Evolutionary conservation across 805 yeast genomes (phyloP).

Genomic region (Kodamaea neixiangensis): DNA sequence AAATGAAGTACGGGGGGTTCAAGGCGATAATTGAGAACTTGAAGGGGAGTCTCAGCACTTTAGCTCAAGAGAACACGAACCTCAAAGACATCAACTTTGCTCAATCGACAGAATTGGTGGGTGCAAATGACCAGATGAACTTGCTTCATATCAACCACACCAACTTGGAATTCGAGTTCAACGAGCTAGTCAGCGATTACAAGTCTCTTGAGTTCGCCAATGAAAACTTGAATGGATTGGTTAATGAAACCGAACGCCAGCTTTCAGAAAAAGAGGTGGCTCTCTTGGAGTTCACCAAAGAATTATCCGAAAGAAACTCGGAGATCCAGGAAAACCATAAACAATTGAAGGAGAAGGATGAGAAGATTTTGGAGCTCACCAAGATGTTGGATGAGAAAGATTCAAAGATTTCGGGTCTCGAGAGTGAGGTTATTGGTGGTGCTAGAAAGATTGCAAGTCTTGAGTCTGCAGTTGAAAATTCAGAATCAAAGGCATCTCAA

Average conservation of each 20-base stretch:
- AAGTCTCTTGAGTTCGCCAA: constrained; percentile 3
- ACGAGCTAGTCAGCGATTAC: constrained; percentile 8
- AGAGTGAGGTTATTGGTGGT: background rate
- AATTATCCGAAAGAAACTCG: constrained; percentile 7
- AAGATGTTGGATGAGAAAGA: constrained; percentile 10
- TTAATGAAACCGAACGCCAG: constrained; percentile 7
- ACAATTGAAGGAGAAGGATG: constrained; percentile 1
- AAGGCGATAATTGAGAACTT: constrained; percentile 7
- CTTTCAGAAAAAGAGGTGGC: constrained; percentile 13
- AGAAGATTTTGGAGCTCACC: constrained; percentile 7
- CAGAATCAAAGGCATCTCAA: background rate
- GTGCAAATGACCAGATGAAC: constrained; percentile 12
- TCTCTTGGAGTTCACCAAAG: constrained; percentile 13
- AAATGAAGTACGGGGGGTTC: constrained; percentile 11
- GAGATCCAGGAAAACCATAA: constrained; percentile 7
- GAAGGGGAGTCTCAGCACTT: background rate
- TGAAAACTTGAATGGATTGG: constrained; percentile 5
- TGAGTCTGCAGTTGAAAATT: background rate
- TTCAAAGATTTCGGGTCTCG: background rate
- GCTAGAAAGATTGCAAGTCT: background rate
- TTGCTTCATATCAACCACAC: constrained; percentile 10
- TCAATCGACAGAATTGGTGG: constrained; percentile 8
- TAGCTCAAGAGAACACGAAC: constrained; percentile 12
- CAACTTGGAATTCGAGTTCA: constrained; percentile 10
- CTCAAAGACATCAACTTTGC: constrained; percentile 11